These are phyloP conservation scores for Cyberlindnera suaveolens DNA, from an alignment of 805 yeast genomes.

Conservation along the genomic window DNA sequence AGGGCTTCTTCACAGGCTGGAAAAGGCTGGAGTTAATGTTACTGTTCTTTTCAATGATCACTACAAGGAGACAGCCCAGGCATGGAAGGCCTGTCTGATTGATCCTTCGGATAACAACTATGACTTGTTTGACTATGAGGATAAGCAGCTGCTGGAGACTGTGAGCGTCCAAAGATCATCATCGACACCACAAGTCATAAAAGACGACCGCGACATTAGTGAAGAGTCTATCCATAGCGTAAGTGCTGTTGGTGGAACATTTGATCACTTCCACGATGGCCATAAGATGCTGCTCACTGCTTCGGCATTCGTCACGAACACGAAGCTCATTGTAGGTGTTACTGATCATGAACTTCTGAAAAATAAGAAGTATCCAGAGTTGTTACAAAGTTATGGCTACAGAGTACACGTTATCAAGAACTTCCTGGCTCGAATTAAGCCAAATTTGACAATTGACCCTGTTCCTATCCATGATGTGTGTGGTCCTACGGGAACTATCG, in stretches of 20 bases:
- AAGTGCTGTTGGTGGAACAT: conserved; percentile 88
- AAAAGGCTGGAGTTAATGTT: conserved; percentile 9
- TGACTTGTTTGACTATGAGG: conserved; percentile 6
- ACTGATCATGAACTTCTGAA: conserved; percentile 69
- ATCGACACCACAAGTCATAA: not conserved
- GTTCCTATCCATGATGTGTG: conserved; percentile 75
- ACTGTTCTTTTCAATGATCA: conserved; percentile 22
- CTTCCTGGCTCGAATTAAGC: conserved; percentile 46
- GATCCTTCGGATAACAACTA: conserved; percentile 13
- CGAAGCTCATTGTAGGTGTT: conserved; percentile 67
- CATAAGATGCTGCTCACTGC: conserved; percentile 80
- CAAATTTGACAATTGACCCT: conserved; percentile 42
- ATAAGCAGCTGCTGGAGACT: conserved; percentile 5
- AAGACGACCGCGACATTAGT: conserved; percentile 14
- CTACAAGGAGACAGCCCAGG: conserved; percentile 10
- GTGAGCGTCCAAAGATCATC: conserved; percentile 8
- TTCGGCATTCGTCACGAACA: conserved; percentile 54
- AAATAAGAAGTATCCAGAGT: conserved; percentile 69
- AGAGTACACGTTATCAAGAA: conserved; percentile 41
- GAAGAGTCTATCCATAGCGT: conserved; percentile 27
- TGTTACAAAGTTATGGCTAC: conserved; percentile 48
- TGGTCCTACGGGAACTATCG: conserved; percentile 84
- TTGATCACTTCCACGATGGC: conserved; percentile 94
- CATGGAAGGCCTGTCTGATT: conserved; percentile 16
- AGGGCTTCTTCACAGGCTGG: conserved; percentile 5